A percentile compares a stretch with the other conserved stretches of the same genome.
Evolutionary conservation across 2,329 filamentous ascomycete species (phyloP).

Genomic region (Xylaria sp.): DNA sequence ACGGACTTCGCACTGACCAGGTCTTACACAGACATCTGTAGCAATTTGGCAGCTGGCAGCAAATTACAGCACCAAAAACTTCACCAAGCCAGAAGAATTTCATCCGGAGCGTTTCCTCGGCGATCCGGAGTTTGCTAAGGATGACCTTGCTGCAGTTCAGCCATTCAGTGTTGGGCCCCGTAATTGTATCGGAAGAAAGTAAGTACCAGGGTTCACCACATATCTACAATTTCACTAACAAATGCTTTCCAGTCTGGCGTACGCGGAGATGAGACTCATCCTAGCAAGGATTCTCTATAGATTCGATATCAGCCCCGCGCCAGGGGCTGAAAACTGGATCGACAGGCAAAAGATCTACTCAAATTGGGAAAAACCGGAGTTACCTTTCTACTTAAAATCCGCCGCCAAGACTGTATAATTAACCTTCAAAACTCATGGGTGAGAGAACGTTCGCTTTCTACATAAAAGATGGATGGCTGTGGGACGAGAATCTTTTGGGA

Average conservation of each 20-base stretch:
- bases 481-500: slow-evolving; percentile 4
- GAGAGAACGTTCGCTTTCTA: neutral
- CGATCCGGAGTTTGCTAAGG: slow-evolving; percentile 17
- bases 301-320: slow-evolving; percentile 58
- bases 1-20: slow-evolving; percentile 5
- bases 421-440: neutral
- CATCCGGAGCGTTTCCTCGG: slow-evolving; percentile 19
- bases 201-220: slow-evolving; percentile 38
- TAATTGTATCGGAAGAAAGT: slow-evolving; percentile 63
- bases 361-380: slow-evolving; percentile 54
- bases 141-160: slow-evolving; percentile 48
- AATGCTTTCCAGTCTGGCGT: slow-evolving; percentile 54
- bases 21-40: slow-evolving; percentile 25
- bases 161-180: slow-evolving; percentile 61
- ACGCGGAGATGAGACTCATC: slow-evolving; percentile 61
- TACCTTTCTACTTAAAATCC: slow-evolving; percentile 19
- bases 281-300: slow-evolving; percentile 59
- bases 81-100: slow-evolving; percentile 12
- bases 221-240: slow-evolving; percentile 18
- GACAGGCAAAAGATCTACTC: slow-evolving; percentile 52
- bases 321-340: slow-evolving; percentile 54
- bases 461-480: neutral
- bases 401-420: slow-evolving; percentile 1
- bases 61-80: slow-evolving; percentile 18
- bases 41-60: slow-evolving; percentile 20